Evolutionary conservation across 2,329 filamentous ascomycete species (phyloP).

Genomic region (Aciculosporium take): DNA sequence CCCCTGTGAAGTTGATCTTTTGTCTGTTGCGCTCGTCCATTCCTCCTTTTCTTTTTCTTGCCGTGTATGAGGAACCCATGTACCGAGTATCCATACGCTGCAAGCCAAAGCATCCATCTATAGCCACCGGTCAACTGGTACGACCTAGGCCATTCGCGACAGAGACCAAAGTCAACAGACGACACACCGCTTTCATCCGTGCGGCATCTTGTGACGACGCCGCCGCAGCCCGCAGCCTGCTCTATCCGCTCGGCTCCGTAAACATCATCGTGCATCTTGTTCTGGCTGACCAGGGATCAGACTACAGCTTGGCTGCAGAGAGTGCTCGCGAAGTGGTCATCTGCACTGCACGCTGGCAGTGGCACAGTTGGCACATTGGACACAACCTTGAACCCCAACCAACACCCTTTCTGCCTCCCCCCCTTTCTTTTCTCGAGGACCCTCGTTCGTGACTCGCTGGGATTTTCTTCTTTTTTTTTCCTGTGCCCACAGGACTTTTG

Average conservation of each 20-base stretch:
- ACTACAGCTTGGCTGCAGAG: constrained; percentile 1
- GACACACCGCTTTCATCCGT: neutral
- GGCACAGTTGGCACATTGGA: neutral
- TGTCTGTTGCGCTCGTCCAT: neutral
- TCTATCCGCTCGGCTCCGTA: constrained; percentile 1
- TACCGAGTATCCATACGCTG: neutral
- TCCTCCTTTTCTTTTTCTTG: too few relatives aligned
- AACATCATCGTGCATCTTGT: constrained; percentile 2
- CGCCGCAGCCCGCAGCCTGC: neutral
- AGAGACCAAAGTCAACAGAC: neutral
- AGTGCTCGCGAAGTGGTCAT: constrained; percentile 7
- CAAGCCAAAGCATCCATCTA: too few relatives aligned
- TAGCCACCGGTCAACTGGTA: neutral
- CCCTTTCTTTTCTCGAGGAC: too few relatives aligned
- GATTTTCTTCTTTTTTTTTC: neutral
- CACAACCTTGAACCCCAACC: neutral
- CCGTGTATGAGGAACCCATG: neutral
- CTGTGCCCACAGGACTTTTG: neutral
- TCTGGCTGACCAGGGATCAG: neutral
- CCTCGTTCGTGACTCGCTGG: neutral
- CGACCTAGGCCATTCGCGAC: neutral
- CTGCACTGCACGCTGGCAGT: constrained; percentile 4
- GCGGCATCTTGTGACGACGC: constrained; percentile 4
- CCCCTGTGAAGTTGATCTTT: too few relatives aligned
- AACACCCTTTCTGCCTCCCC: too few relatives aligned